Evolutionary conservation across 441 rosid species (phyloP).

Genomic region (Brassica balearica): DNA sequence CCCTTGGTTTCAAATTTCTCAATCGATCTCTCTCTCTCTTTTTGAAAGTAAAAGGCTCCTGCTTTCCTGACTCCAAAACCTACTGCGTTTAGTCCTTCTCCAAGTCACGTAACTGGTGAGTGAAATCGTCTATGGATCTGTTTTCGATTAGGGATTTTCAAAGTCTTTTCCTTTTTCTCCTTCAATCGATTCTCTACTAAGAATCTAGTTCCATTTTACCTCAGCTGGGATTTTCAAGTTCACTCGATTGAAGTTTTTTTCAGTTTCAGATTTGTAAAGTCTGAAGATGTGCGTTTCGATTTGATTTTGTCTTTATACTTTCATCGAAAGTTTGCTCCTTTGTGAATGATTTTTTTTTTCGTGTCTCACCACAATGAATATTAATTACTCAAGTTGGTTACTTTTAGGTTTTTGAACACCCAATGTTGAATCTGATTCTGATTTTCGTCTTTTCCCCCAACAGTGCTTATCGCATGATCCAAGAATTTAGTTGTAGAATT

Average conservation of each 20-base stretch:
- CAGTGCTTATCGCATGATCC: conserved; percentile 32
- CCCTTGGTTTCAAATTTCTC: conserved; percentile 26
- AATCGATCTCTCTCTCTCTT: conserved; percentile 18
- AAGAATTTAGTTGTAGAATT: conserved; percentile 11
- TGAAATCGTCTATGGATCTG: conserved; percentile 47
- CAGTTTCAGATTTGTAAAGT: too few species aligned
- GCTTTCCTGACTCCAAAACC: conserved; percentile 23
- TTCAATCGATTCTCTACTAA: neutral
- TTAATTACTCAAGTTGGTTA: too few species aligned
- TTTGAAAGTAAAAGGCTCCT: conserved; percentile 12
- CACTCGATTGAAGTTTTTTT: too few species aligned
- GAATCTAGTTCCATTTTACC: conserved; percentile 11
- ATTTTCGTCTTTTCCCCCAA: conserved; percentile 19
- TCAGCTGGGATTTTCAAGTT: too few species aligned
- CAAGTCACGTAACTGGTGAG: conserved; percentile 50
- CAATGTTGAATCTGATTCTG: neutral
- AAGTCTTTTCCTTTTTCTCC: neutral
- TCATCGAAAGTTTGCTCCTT: neutral
- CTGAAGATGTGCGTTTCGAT: too few species aligned
- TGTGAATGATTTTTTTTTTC: neutral
- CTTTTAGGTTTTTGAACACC: neutral
- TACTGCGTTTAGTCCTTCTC: conserved; percentile 30
- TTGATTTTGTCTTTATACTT: too few species aligned
- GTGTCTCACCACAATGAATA: too few species aligned
- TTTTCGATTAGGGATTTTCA: conserved; percentile 55